Evolutionary conservation across 2,329 filamentous ascomycete genomes (phyloP).

Genomic region (Aspergillus pseudoglaucus): DNA sequence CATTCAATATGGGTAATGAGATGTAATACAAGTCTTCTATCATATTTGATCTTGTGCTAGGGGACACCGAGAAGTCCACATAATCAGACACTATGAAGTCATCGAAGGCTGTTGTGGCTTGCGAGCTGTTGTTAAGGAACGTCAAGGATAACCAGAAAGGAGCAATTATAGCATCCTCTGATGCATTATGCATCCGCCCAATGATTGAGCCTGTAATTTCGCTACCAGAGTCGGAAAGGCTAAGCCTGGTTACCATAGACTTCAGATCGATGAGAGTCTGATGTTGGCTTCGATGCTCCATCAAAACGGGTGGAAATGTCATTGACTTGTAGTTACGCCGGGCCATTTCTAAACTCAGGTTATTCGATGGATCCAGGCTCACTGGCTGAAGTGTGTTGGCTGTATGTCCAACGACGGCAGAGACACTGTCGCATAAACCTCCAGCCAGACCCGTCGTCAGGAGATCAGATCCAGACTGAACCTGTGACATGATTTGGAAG

Average conservation of each 20-base stretch:
- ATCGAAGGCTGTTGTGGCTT: constrained; percentile 51
- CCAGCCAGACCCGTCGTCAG: constrained; percentile 30
- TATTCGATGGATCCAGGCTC: constrained; percentile 10
- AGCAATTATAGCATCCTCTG: constrained; percentile 56
- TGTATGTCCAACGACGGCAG: constrained; percentile 38
- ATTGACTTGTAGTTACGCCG: constrained; percentile 15
- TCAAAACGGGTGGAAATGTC: constrained; percentile 55
- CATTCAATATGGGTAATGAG: constrained; percentile 35
- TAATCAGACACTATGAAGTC: constrained; percentile 57
- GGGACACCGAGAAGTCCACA: constrained; percentile 22
- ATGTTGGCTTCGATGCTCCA: constrained; percentile 61
- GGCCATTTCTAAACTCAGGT: constrained; percentile 24
- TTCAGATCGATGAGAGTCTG: constrained; percentile 58
- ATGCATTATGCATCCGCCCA: constrained; percentile 53
- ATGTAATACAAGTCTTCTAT: constrained; percentile 41
- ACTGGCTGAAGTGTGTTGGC: constrained; percentile 25
- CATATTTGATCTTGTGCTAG: constrained; percentile 26
- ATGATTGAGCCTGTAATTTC: constrained; percentile 61
- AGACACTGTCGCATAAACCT: constrained; percentile 68
- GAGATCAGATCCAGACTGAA: constrained; percentile 45
- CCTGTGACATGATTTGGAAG: constrained; percentile 57
- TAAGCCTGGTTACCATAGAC: constrained; percentile 52
- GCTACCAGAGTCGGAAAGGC: constrained; percentile 34
- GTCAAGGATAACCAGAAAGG: constrained; percentile 76
- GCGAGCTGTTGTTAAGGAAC: constrained; percentile 55